Conservation (phyloP, 2,329 filamentous ascomycete species). For the Pyrenochaeta sp. region DNA sequence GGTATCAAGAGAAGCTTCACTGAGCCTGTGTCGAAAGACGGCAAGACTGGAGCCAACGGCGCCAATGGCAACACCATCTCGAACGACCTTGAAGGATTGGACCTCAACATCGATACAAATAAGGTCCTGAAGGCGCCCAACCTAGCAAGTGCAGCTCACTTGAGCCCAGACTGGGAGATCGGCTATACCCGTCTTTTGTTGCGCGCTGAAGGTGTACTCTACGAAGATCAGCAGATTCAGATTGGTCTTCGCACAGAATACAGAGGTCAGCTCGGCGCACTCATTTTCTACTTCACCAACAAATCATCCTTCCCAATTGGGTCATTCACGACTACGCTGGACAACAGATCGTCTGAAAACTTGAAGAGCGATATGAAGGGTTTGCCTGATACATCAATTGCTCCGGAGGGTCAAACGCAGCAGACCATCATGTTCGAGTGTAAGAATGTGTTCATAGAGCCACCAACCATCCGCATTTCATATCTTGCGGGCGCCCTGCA, state of each 20-base stretch:
- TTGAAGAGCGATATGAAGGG: conserved; percentile 88
- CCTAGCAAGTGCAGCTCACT: conserved; percentile 86
- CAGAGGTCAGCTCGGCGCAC: conserved; percentile 89
- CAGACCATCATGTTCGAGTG: conserved; percentile 96
- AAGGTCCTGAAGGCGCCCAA: conserved; percentile 74
- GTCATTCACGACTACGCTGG: conserved; percentile 92
- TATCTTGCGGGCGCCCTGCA: conserved; percentile 94
- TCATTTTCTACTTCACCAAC: conserved; percentile 96
- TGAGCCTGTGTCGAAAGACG: conserved; percentile 46
- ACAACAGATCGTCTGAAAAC: conserved; percentile 71
- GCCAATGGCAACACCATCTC: conserved; percentile 61
- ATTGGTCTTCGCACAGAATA: conserved; percentile 93
- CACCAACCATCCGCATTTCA: conserved; percentile 90
- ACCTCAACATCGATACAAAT: conserved; percentile 70
- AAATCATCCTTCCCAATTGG: conserved; percentile 84
- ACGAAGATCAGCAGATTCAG: conserved; percentile 94
- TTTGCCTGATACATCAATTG: conserved; percentile 82
- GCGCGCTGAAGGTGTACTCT: conserved; percentile 83
- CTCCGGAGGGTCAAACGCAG: conserved; percentile 78
- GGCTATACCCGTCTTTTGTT: conserved; percentile 87
- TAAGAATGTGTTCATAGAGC: conserved; percentile 78
- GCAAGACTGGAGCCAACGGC: conserved; percentile 41
- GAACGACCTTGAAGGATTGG: conserved; percentile 76
- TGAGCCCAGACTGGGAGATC: conserved; percentile 93
- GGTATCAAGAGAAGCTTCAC: conserved; percentile 89